Evolutionary conservation across 2,329 filamentous ascomycete species (phyloP).

Genomic region (Purpureocillium lavendulum): DNA sequence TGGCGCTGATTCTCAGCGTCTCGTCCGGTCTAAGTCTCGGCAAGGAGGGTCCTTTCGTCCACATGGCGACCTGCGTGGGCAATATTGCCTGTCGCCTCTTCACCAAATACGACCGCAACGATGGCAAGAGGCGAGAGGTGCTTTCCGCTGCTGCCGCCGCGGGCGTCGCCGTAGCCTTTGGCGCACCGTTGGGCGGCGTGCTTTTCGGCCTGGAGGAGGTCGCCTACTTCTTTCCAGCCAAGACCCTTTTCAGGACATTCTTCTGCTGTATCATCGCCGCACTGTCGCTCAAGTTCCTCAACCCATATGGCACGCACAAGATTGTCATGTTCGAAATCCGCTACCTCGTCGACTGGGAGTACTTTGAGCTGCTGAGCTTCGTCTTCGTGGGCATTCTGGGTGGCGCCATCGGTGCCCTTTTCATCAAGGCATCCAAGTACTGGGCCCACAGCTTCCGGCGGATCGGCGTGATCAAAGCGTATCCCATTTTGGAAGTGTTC

Average conservation of each 20-base stretch:
- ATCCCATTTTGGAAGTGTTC: slow-evolving; percentile 79
- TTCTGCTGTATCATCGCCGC: slow-evolving; percentile 96
- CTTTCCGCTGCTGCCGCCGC: slow-evolving; percentile 88
- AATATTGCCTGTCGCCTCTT: slow-evolving; percentile 96
- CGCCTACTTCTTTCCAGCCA: slow-evolving; percentile 93
- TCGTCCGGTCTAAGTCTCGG: slow-evolving; percentile 88
- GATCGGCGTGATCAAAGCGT: slow-evolving; percentile 69
- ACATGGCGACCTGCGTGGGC: slow-evolving; percentile 89
- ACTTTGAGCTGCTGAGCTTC: slow-evolving; percentile 83
- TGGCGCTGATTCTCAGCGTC: slow-evolving; percentile 78
- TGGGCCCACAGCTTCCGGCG: slow-evolving; percentile 89
- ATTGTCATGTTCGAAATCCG: slow-evolving; percentile 95
- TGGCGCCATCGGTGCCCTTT: slow-evolving; percentile 76
- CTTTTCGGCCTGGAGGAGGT: slow-evolving; percentile 94
- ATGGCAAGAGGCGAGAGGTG: slow-evolving; percentile 87
- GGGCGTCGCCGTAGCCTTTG: slow-evolving; percentile 90
- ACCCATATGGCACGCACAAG: slow-evolving; percentile 92
- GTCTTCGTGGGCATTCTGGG: slow-evolving; percentile 80
- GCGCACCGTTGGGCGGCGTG: slow-evolving; percentile 78
- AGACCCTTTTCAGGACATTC: slow-evolving; percentile 94
- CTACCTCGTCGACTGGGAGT: slow-evolving; percentile 85
- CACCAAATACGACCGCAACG: slow-evolving; percentile 85
- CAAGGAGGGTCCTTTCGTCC: slow-evolving; percentile 94
- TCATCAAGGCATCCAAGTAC: slow-evolving; percentile 88
- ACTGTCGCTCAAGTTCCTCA: slow-evolving; percentile 85